These are phyloP conservation scores for Phytophthora pseudosyringae DNA, from an alignment of 352 stramenopile genomes.

Conservation along the genomic window DNA sequence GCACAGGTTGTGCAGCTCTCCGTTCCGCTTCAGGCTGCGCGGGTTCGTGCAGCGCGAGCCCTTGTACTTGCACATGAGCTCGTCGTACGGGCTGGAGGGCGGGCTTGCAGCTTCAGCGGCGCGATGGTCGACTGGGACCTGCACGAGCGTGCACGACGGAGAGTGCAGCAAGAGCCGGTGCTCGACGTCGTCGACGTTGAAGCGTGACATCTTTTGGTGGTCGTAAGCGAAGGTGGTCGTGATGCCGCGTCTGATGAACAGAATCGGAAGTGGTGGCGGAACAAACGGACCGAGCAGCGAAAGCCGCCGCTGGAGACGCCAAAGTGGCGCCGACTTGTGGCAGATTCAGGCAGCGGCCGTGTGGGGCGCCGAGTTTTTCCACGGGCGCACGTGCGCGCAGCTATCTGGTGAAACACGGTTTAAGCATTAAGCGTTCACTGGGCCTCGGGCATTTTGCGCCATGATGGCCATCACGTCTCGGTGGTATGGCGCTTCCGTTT, in stretches of 20 bases:
- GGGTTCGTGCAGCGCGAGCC: constrained; percentile 13
- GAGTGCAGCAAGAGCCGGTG: constrained; percentile 26
- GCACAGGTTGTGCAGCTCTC: constrained; percentile 56
- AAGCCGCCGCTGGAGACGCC: not conserved
- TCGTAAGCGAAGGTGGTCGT: constrained; percentile 25
- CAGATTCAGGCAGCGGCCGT: constrained; percentile 15
- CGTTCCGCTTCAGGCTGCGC: constrained; percentile 24
- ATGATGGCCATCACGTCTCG: constrained; percentile 14
- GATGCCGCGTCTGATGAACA: constrained; percentile 17
- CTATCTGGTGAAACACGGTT: constrained; percentile 31
- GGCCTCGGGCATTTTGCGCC: not conserved
- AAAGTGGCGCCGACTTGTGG: constrained; percentile 12
- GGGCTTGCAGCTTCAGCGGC: not conserved
- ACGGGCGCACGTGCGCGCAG: not conserved
- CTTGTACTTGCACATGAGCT: constrained; percentile 34
- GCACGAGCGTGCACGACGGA: constrained; percentile 15
- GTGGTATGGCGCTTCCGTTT: constrained; percentile 22
- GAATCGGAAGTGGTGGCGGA: constrained; percentile 18
- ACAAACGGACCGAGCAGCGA: constrained; percentile 1
- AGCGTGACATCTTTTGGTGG: constrained; percentile 31
- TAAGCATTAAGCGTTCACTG: not conserved
- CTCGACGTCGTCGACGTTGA: constrained; percentile 15
- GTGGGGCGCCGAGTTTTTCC: constrained; percentile 8
- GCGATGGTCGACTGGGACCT: constrained; percentile 26
- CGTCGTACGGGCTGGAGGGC: constrained; percentile 5